Evolutionary conservation across 192 early-diverging fungal genomes (phyloP), one percentile per base, ranked within the genome.

Genomic region (Backusella circina): DNA sequence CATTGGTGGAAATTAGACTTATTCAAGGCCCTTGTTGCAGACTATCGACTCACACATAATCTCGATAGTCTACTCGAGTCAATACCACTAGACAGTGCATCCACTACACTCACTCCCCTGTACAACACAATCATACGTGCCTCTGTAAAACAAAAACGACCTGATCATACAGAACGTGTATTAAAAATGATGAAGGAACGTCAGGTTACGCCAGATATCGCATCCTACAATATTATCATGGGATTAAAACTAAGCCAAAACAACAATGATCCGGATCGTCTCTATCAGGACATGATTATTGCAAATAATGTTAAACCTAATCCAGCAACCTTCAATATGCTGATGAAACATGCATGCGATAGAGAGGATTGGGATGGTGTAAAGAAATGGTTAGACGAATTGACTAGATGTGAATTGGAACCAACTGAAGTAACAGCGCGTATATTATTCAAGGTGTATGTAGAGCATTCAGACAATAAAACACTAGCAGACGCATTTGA

Each of bases 281-380:
- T 77, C 23, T 77, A 77, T 39, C 2, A 73, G 0, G 64, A 67
- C 2, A 21, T 23, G 5, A 65, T 77, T 71, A 31, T 77, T n/a
- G 3, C 1, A 28, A 15, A 36, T 6, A 3, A 50, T 12, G 7
- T 78, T 15, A 18, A 54, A 37, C 77, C 77, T 1, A 72, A 66
- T 3, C 41, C 28, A 12, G 77, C 61, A 31, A 78, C 77, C 16
- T 78, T 67, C 66, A 78, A 78, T 41, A 78, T 72, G 2, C 74
- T 78, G 18, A 26, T 78, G 13, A 65, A 50, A 12, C 26, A 78
- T 26, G 54, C 64, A 0, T 73, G 71, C 37, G 16, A 74, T 15
- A 13, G 38, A 8, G 15, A 70, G 7, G 10, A 67, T 7, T 78
- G 77, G 77, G 30, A 67, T 1, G 13, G 31, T 5, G 15, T 78